Percentiles rank a stretch among this genome's conserved stretches.
phyloP scores from a whole-genome alignment of 257 asterid genomes.

The Lantana camara region DNA sequence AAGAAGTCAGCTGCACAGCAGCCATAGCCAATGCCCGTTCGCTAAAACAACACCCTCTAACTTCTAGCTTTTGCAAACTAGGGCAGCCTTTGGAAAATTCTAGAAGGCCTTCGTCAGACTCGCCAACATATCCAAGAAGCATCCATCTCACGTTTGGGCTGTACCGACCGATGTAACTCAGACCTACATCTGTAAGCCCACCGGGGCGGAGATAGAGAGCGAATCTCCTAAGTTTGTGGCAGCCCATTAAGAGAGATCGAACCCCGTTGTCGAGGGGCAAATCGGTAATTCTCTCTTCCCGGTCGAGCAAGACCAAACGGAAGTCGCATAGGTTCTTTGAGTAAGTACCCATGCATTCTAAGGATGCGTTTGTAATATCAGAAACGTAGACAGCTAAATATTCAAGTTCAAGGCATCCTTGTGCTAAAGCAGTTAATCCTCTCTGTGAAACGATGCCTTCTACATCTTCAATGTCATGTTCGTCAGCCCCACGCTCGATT shows the following conservation, averaged over 20 bases:
- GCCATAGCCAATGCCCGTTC: constrained; percentile 76
- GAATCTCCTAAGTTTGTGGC: constrained; percentile 67
- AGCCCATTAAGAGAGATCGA: constrained; percentile 61
- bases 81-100: constrained; percentile 87
- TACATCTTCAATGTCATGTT: constrained; percentile 49
- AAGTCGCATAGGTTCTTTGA: constrained; percentile 66
- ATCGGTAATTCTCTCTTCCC: constrained; percentile 64
- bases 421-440: constrained; percentile 51
- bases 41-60: constrained; percentile 84
- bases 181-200: constrained; percentile 76
- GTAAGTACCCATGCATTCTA: constrained; percentile 61
- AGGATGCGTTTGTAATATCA: constrained; percentile 56
- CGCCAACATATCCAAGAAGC: constrained; percentile 85
- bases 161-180: constrained; percentile 65
- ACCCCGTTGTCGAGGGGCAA: constrained; percentile 89
- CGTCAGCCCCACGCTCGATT: constrained; percentile 60
- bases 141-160: constrained; percentile 84
- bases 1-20: constrained; percentile 47
- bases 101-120: constrained; percentile 77
- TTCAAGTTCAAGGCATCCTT: constrained; percentile 53
- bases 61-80: constrained; percentile 70
- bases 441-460: constrained; percentile 56
- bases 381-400: constrained; percentile 48
- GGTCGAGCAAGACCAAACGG: constrained; percentile 75
- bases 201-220: constrained; percentile 80